Evolutionary conservation across 1,284 basidiomycete genomes (phyloP).

Genomic region (Moesziomyces parantarcticus): DNA sequence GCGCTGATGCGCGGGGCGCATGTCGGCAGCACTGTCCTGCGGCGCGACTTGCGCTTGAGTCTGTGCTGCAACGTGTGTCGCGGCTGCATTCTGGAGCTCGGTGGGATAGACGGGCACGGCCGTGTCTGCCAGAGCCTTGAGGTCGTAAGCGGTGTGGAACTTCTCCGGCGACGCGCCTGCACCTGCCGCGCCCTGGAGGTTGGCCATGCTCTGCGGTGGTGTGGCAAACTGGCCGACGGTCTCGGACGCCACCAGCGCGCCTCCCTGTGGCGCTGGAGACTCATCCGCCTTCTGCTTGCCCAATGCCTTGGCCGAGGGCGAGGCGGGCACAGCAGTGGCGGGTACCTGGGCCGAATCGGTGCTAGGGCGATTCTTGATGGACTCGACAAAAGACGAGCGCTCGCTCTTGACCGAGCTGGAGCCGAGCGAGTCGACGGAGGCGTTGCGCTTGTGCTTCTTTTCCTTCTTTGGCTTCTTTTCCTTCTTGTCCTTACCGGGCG

Average conservation of each 20-base stretch:
- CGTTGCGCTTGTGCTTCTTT: constrained; percentile 38
- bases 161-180: constrained; percentile 26
- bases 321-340: constrained; percentile 9
- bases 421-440: constrained; percentile 28
- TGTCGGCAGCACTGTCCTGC: constrained; percentile 3
- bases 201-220: constrained; percentile 42
- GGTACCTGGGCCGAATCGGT: constrained; percentile 4
- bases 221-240: constrained; percentile 27
- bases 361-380: constrained; percentile 15
- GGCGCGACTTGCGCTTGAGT: background rate
- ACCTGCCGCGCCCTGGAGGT: constrained; percentile 20
- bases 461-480: constrained; percentile 35
- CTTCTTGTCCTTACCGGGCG: constrained; percentile 43
- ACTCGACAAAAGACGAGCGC: constrained; percentile 15
- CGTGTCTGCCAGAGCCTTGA: constrained; percentile 31
- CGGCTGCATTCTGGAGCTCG: background rate
- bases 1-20: constrained; percentile 22
- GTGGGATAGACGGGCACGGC: constrained; percentile 29
- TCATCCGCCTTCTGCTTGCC: constrained; percentile 26
- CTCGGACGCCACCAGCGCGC: constrained; percentile 18
- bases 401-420: constrained; percentile 33
- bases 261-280: background rate
- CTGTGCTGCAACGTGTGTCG: background rate
- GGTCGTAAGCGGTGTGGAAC: constrained; percentile 45
- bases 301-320: constrained; percentile 29